Evolutionary conservation across 2,329 filamentous ascomycete genomes (phyloP).

Genomic region (Cadophora luteo-olivacea): DNA sequence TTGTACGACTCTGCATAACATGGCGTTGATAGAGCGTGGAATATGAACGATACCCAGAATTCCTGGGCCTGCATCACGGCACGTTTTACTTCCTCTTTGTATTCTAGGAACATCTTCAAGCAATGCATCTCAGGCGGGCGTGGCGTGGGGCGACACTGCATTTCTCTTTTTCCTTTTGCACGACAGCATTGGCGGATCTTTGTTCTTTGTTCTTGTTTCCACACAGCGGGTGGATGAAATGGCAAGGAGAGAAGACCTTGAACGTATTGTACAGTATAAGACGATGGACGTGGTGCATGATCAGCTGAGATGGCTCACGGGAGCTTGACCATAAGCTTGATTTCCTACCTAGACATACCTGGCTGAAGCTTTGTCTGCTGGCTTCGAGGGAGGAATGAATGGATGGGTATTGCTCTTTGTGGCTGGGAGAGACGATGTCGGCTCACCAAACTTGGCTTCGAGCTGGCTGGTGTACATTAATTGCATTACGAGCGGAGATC

Average conservation of each 20-base stretch:
- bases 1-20: not conserved
- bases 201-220: not conserved
- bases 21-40: not conserved
- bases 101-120: not conserved
- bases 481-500: not conserved
- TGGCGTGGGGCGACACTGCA: not conserved
- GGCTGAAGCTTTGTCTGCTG: not conserved
- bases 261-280: slow-evolving; percentile 5
- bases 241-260: not conserved
- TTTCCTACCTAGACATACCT: not conserved
- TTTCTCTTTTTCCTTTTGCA: not conserved
- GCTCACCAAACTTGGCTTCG: not conserved
- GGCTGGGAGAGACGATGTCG: too few species aligned
- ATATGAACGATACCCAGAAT: not conserved
- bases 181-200: not conserved
- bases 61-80: not conserved
- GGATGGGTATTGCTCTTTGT: not conserved
- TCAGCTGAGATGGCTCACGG: not conserved
- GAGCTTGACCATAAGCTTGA: not conserved
- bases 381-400: too few species aligned
- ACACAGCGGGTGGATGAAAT: not conserved
- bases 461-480: not conserved
- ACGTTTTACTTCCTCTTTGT: slow-evolving; percentile 2
- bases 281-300: not conserved
- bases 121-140: not conserved